These are phyloP conservation scores for Globisporangium alternatum DNA, from an alignment of 352 stramenopile genomes.

Conservation along the genomic window DNA sequence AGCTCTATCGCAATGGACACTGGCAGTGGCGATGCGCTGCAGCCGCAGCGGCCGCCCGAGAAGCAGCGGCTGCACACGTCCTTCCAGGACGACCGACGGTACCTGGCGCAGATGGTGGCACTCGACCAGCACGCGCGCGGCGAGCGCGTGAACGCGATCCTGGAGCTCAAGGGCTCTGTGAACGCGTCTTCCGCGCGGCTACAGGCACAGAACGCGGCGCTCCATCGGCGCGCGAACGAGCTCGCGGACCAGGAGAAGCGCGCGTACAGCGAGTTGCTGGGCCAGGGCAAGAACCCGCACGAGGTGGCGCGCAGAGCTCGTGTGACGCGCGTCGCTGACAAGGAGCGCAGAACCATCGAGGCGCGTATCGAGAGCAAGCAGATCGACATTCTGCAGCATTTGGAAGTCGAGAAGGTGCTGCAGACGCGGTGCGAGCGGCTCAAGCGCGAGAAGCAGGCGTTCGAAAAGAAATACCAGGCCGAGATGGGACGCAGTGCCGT, in stretches of 20 bases:
- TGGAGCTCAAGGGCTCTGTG: conserved; percentile 58
- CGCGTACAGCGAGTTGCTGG: conserved; percentile 50
- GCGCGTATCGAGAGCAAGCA: conserved; percentile 54
- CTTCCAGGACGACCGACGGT: conserved; percentile 43
- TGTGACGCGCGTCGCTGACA: conserved; percentile 32
- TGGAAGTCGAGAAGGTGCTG: conserved; percentile 51
- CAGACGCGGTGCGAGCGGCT: conserved; percentile 37
- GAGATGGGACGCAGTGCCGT: conserved; percentile 57
- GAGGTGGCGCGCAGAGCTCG: conserved; percentile 53
- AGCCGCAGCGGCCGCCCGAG: conserved; percentile 22
- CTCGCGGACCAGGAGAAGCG: conserved; percentile 30
- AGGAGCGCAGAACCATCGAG: conserved; percentile 41
- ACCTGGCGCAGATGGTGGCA: conserved; percentile 45
- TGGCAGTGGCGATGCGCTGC: neutral
- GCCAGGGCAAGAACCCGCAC: conserved; percentile 77
- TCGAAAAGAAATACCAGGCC: conserved; percentile 66
- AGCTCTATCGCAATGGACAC: neutral
- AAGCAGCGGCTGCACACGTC: conserved; percentile 48
- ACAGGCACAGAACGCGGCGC: conserved; percentile 39
- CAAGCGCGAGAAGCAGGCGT: conserved; percentile 36
- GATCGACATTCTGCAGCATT: conserved; percentile 37
- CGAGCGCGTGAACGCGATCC: conserved; percentile 42
- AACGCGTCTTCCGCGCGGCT: conserved; percentile 44
- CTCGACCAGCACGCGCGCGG: conserved; percentile 27
- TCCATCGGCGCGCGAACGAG: conserved; percentile 26